Percentiles rank a stretch among this genome's conserved stretches.
Conservation (phyloP, 1,139 yeast genomes). For the Casaregolazyma suthepensis region DNA sequence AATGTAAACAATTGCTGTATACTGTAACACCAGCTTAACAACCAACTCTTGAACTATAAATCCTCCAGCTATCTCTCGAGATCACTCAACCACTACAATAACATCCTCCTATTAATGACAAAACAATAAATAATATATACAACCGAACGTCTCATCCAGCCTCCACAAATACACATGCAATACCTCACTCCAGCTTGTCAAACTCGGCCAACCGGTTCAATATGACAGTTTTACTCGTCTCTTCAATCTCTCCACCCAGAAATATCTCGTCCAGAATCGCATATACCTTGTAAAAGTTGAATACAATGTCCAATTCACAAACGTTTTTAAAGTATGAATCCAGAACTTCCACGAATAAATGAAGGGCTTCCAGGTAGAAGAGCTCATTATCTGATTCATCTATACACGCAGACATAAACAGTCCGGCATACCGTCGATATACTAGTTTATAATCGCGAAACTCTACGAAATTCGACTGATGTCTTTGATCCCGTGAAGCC, state of each 20-base stretch:
- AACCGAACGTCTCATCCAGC: not conserved
- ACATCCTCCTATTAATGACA: not conserved
- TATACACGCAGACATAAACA: conserved; percentile 76
- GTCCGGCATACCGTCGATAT: conserved; percentile 87
- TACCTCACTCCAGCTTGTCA: conserved; percentile 26
- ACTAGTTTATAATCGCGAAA: conserved; percentile 67
- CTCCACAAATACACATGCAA: not conserved
- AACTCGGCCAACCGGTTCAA: conserved; percentile 48
- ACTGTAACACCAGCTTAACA: too few species aligned
- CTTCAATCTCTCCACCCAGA: conserved; percentile 76
- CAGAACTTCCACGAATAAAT: conserved; percentile 79
- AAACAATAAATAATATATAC: not conserved
- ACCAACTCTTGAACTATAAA: too few species aligned
- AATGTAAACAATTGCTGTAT: not conserved
- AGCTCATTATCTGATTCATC: conserved; percentile 75
- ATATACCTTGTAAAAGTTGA: conserved; percentile 90
- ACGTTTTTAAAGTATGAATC: conserved; percentile 84
- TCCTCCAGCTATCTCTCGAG: too few species aligned
- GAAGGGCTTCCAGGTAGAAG: conserved; percentile 76
- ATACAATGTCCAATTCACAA: conserved; percentile 92
- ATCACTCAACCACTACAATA: too few species aligned
- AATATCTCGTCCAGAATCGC: conserved; percentile 83
- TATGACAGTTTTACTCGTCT: conserved; percentile 74
- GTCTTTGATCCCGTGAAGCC: conserved; percentile 75
- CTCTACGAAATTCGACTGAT: conserved; percentile 46